phyloP scores from a whole-genome alignment of 768 basidiomycete genomes.

The Serendipita sp. region DNA sequence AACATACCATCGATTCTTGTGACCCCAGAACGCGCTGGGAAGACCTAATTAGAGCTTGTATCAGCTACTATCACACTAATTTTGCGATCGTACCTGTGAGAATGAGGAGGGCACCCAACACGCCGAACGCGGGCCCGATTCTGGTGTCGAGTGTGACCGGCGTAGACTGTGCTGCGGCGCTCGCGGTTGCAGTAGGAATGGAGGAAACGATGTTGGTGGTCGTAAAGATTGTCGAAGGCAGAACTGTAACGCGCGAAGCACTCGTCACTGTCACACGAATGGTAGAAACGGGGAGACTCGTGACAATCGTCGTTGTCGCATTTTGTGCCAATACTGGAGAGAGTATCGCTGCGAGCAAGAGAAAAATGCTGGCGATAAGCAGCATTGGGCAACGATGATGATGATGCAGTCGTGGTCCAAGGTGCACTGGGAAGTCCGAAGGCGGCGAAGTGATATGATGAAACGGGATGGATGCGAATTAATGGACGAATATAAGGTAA shows the following conservation, averaged over 20 bases:
- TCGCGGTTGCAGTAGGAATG: constrained; percentile 30
- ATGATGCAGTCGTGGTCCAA: not conserved
- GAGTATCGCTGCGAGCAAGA: not conserved
- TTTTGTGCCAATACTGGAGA: not conserved
- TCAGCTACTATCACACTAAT: not conserved
- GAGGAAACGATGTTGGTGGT: constrained; percentile 25
- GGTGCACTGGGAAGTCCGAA: not conserved
- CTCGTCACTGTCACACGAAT: constrained; percentile 5
- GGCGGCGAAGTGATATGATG: not conserved
- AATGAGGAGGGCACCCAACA: constrained; percentile 76
- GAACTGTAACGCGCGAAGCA: constrained; percentile 16
- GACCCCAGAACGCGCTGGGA: constrained; percentile 80
- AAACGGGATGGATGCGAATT: too few species aligned
- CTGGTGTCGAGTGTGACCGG: constrained; percentile 37
- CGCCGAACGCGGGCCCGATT: constrained; percentile 78
- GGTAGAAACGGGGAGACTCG: constrained; percentile 10
- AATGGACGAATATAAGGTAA: too few species aligned
- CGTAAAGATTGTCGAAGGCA: constrained; percentile 26
- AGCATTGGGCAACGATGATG: not conserved
- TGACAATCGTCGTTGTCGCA: not conserved
- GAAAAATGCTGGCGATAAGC: not conserved
- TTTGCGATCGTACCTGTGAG: constrained; percentile 30
- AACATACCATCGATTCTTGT: constrained; percentile 81
- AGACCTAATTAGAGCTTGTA: constrained; percentile 34
- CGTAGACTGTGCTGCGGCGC: constrained; percentile 19